Evolutionary conservation across 108 stramenopile species (phyloP), one percentile per base, ranked within the genome.

Genomic region (Cyclotella cryptica): DNA sequence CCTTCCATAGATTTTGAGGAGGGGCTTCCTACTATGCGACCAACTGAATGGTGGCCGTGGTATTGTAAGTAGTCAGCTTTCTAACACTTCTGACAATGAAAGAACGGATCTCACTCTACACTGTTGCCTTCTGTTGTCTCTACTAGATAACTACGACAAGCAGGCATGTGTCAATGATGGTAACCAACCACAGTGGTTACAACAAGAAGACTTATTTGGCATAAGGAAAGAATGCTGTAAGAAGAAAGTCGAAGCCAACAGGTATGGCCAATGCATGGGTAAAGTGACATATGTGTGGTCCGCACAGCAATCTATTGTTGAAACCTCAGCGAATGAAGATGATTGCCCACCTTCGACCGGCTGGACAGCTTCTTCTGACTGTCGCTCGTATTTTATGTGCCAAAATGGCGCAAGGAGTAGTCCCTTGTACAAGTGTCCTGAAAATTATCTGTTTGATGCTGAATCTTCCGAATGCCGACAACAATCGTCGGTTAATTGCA

Each of bases 321-420:
- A 61, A 61, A 35, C 15, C 29, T 13, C 60, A 39, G 30, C 29
- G 4, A 24, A 55, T 22, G 18, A 3, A 3, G 55, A 55, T 6
- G 55, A 55, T 26, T 55, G 60, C 19, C 14, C 35, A 39, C 35
- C 29, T 61, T 61, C 30, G 12, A 61, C 60, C 2, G 60, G 60
- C 12, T 61, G 60, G 60, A 30, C 60, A 39, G 60, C 60, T 61
- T 61, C 60, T 61, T 61, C 35, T 61, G 60, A 39, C 35, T 61
- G 60, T n/a, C 29, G 19, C 2, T 61, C 60, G 0, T 61, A 61
- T 39, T 61, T 61, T 30, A 61, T 61, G 60, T 61, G 60, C 35
- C 60, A 61, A 61, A 61, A 61, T 21, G 60, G 60, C 2, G 12
- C 29, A 61, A 61, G 60, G 60, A 61, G 30, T 11, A 35, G 60